Conservation (phyloP, 352 stramenopile genomes). For the Phytophthora capsici region DNA sequence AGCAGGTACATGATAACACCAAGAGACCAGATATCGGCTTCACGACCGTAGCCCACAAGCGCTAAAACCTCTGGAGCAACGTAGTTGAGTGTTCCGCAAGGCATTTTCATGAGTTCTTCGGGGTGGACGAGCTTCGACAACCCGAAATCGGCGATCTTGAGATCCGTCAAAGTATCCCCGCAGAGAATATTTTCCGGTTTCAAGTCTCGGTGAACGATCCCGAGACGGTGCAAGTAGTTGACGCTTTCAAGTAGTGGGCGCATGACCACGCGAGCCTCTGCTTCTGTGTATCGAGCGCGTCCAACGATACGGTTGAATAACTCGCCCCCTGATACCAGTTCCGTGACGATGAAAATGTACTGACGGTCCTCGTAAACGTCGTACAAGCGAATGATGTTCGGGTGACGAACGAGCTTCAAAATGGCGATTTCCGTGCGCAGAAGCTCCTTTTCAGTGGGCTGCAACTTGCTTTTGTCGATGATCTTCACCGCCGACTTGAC, state of each 20-base stretch:
- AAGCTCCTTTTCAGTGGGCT: slow-evolving; percentile 88
- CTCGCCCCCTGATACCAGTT: slow-evolving; percentile 96
- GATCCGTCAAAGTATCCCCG: slow-evolving; percentile 83
- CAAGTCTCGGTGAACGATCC: slow-evolving; percentile 91
- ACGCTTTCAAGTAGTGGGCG: slow-evolving; percentile 89
- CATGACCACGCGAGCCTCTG: slow-evolving; percentile 89
- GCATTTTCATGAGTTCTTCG: slow-evolving; percentile 94
- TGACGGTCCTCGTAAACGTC: slow-evolving; percentile 94
- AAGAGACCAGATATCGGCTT: slow-evolving; percentile 93
- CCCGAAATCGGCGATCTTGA: slow-evolving; percentile 94
- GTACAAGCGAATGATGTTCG: slow-evolving; percentile 85
- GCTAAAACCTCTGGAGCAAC: slow-evolving; percentile 94
- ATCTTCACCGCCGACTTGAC: slow-evolving; percentile 92
- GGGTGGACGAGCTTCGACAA: slow-evolving; percentile 93
- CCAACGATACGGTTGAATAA: slow-evolving; percentile 97
- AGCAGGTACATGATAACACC: slow-evolving; percentile 95
- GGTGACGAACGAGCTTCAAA: slow-evolving; percentile 92
- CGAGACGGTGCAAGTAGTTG: slow-evolving; percentile 91
- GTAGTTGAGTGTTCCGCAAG: slow-evolving; percentile 94
- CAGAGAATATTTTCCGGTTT: slow-evolving; percentile 92
- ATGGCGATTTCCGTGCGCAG: slow-evolving; percentile 94
- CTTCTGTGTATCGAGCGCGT: slow-evolving; percentile 85
- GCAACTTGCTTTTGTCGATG: slow-evolving; percentile 92
- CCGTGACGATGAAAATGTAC: slow-evolving; percentile 98
- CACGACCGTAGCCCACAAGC: slow-evolving; percentile 86